phyloP scores from a whole-genome alignment of 208 protist species.

The Leishmania turanica region DNA sequence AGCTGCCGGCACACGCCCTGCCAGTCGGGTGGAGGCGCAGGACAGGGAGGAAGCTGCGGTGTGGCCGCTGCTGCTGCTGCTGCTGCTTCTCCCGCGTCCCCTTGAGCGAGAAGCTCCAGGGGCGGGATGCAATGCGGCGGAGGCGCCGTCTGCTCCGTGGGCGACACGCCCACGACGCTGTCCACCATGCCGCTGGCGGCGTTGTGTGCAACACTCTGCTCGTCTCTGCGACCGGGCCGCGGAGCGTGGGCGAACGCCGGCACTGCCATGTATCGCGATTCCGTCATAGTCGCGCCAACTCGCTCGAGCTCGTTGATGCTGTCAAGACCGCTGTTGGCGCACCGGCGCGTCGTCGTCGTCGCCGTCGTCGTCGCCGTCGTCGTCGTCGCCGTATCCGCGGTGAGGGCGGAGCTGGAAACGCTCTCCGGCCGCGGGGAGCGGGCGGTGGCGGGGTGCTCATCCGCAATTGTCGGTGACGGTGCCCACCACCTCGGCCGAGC shows the following conservation, averaged over 20 bases:
- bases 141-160: not conserved
- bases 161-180: not conserved
- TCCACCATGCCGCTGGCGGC: not conserved
- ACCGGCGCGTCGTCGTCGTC: not conserved
- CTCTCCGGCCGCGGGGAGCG: not conserved
- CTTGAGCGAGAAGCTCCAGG: not conserved
- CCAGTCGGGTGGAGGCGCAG: slow-evolving; percentile 2
- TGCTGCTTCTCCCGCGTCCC: not conserved
- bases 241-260: not conserved
- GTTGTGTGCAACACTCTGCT: not conserved
- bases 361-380: slow-evolving; percentile 12
- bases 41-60: not conserved
- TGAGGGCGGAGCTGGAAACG: slow-evolving; percentile 15
- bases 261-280: not conserved
- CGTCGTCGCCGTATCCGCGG: slow-evolving; percentile 3
- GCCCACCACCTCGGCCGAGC: not conserved
- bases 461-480: not conserved
- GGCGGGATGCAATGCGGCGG: not conserved
- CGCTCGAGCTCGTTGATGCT: not conserved
- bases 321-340: not conserved
- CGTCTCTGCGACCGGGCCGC: not conserved
- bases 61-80: not conserved
- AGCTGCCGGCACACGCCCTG: slow-evolving; percentile 7
- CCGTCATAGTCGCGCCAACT: not conserved
- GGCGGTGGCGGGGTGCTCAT: not conserved